Conservation (phyloP, 345 rosid species). For the Citrus sinensis region DVS_A1.0 CM039163.1:4390501-4391000, state of each 20-base stretch:
- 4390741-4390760: neutral
- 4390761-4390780: conserved; percentile 7
- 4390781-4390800: neutral
- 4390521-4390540: conserved; percentile 93
- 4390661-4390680: conserved; percentile 54
- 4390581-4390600: conserved; percentile 66
- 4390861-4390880: neutral
- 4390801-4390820: neutral
- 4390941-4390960: neutral
- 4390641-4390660: conserved; percentile 67
- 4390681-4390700: conserved; percentile 85
- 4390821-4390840: neutral
- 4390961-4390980: neutral
- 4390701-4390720: conserved; percentile 90
- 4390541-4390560: conserved; percentile 86
- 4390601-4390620: conserved; percentile 66
- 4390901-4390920: neutral
- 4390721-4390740: neutral
- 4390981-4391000: conserved; percentile 3
- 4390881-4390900: neutral
- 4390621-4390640: conserved; percentile 60
- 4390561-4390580: conserved; percentile 87
- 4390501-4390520: conserved; percentile 86
- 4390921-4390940: neutral
- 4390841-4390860: neutral